Percentiles rank a stretch among this genome's conserved stretches.
Evolutionary conservation across 257 asterid species (phyloP).

Genomic region (Perilla frutescens): DNA sequence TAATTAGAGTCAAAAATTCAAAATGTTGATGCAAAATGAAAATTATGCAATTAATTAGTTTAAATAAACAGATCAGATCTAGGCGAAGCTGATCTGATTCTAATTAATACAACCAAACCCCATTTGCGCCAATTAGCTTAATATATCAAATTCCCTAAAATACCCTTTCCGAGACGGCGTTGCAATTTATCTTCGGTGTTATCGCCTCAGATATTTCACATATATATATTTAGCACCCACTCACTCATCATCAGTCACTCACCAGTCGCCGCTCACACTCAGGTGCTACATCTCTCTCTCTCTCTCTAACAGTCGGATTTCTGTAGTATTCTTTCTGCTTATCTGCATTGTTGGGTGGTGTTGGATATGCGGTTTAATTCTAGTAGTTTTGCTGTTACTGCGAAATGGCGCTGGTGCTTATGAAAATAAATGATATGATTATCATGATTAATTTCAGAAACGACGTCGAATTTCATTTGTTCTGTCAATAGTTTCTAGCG

Average conservation of each 20-base stretch:
- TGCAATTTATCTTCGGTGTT: conserved; percentile 2
- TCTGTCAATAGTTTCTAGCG: conserved; percentile 8
- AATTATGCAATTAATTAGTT: too few species aligned
- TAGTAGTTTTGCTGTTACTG: not conserved
- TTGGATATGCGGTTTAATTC: not conserved
- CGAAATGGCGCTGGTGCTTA: conserved; percentile 1
- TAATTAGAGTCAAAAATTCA: too few species aligned
- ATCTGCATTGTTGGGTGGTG: not conserved
- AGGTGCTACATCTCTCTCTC: conserved; percentile 27
- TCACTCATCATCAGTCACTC: conserved; percentile 29
- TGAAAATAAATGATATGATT: not conserved
- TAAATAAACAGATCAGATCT: too few species aligned
- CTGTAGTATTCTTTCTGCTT: not conserved
- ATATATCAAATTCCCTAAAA: conserved; percentile 3
- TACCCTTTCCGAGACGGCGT: conserved; percentile 19
- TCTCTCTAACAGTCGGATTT: not conserved
- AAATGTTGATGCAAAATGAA: too few species aligned
- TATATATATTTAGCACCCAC: conserved; percentile 24
- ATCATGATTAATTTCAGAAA: not conserved
- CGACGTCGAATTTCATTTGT: not conserved
- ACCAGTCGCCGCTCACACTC: conserved; percentile 24
- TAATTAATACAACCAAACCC: not conserved
- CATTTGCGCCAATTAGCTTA: not conserved
- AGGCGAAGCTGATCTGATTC: too few species aligned
- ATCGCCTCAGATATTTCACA: not conserved